Evolutionary conservation across 2,329 filamentous ascomycete genomes (phyloP), one percentile per base, ranked within the genome.

Genomic region (Cladophialophora exuberans): DNA sequence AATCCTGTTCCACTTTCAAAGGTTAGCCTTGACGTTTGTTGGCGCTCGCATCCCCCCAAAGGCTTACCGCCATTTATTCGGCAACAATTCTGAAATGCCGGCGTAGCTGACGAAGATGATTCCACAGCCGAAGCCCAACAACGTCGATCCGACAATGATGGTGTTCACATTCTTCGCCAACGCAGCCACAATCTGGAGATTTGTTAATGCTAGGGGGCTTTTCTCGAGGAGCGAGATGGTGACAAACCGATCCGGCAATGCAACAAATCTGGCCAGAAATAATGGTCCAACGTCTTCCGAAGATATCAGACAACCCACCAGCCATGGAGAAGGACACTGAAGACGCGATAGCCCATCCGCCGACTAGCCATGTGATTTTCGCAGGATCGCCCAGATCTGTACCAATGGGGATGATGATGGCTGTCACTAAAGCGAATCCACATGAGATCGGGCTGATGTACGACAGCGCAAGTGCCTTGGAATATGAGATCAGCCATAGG

Each of bases 61-160:
- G 4, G 15, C 33, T 35, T 72, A n/a, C n/a, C 63, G 18, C 73
- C 74, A 46, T 51, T 66, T 71, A 33, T 69, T 72, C 1, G 62
- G 69, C 52, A 76, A 73, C 30, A 76, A 56, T 13, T 67, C 67
- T 38, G 66, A 65, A 53, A 76, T 65, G 33, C 62, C 67, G 30
- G 68, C 64, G 4, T 73, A 73, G 7, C 67, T 68, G 11, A 70
- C 71, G 48, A 69, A 68, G 42, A 74, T 64, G 42, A 76, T 69
- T 44, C 65, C 65, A 6, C 73, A 71, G 39, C 75, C 61, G 17
- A 74, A 64, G 4, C 66, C 69, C 1, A 76, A 47, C 5, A 63
- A 17, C 5, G 62, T 67, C 42, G 65, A 70, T 52, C 74, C 75
- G 39, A 76, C 56, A 9, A 65, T 67, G 41, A 66, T 64, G 52